phyloP scores from a whole-genome alignment of 2,329 filamentous ascomycete species.

The Aspergillus unguis region DNA sequence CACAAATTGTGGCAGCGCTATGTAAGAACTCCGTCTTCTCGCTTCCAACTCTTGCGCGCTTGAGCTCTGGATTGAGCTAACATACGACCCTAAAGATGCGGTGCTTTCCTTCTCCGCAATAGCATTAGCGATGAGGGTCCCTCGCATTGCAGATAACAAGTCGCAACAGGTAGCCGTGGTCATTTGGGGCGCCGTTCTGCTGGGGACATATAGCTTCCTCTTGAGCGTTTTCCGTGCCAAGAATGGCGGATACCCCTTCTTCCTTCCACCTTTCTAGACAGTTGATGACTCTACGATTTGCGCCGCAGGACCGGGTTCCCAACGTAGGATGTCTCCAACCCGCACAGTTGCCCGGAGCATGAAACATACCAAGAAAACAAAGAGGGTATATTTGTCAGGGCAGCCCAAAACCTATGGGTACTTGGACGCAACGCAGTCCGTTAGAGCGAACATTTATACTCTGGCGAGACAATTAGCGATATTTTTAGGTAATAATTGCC shows the following conservation, averaged over 20 bases:
- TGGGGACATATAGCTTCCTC: constrained; percentile 88
- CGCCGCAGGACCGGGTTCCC: not conserved
- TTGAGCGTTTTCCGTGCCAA: constrained; percentile 91
- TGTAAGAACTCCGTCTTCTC: constrained; percentile 60
- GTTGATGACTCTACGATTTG: not conserved
- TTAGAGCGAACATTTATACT: too few species aligned
- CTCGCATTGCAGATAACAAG: constrained; percentile 74
- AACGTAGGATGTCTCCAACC: not conserved
- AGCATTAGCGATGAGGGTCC: constrained; percentile 85
- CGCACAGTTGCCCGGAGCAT: not conserved
- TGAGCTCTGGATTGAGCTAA: constrained; percentile 16
- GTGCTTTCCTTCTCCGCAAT: constrained; percentile 87
- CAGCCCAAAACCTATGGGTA: too few species aligned
- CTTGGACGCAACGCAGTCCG: too few species aligned
- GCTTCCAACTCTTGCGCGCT: not conserved
- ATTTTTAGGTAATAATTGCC: too few species aligned
- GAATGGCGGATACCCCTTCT: constrained; percentile 93
- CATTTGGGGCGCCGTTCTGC: constrained; percentile 71
- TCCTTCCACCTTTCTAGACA: constrained; percentile 76
- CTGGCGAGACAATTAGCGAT: not conserved
- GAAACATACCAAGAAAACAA: not conserved
- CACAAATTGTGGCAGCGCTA: constrained; percentile 87
- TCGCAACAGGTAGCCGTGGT: constrained; percentile 78
- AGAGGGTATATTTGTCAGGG: too few species aligned
- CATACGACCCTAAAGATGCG: constrained; percentile 54